Conservation (phyloP, 176 grass and related monocot species). For the Musa itinerans region DNA sequence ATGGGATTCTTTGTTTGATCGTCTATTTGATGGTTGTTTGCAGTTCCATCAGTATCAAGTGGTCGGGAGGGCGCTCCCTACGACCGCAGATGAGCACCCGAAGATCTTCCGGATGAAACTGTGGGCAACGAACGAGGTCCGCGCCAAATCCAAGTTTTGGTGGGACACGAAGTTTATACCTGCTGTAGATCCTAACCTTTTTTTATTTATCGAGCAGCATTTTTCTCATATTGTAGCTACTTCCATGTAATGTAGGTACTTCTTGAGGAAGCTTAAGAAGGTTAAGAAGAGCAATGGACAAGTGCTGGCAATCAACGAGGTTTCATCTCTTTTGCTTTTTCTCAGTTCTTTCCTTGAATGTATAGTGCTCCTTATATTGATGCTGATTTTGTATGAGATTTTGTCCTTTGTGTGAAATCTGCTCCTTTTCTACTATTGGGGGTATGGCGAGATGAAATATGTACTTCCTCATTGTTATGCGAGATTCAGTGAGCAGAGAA, state of each 20-base stretch:
- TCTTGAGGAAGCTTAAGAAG: conserved; percentile 91
- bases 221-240: not conserved
- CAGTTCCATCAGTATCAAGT: conserved; percentile 99
- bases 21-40: conserved; percentile 2
- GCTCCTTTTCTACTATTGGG: too few species aligned
- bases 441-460: too few species aligned
- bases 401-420: too few species aligned
- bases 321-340: conserved; percentile 7
- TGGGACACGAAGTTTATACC: conserved; percentile 13
- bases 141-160: conserved; percentile 94
- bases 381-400: not conserved
- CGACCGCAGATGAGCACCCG: conserved; percentile 69
- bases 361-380: not conserved
- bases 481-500: too few species aligned
- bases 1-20: not conserved
- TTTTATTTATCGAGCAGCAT: not conserved
- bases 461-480: too few species aligned
- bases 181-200: not conserved
- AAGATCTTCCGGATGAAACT: conserved; percentile 99
- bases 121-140: conserved; percentile 92
- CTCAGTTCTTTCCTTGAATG: too few species aligned
- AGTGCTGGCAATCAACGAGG: conserved; percentile 82
- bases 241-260: conserved; percentile 46
- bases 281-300: conserved; percentile 97
- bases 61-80: conserved; percentile 80